A percentile compares a stretch with the other conserved stretches of the same genome.
phyloP scores from a whole-genome alignment of 2,329 filamentous ascomycete species.

The Calonectria pseudoturangicola region DNA sequence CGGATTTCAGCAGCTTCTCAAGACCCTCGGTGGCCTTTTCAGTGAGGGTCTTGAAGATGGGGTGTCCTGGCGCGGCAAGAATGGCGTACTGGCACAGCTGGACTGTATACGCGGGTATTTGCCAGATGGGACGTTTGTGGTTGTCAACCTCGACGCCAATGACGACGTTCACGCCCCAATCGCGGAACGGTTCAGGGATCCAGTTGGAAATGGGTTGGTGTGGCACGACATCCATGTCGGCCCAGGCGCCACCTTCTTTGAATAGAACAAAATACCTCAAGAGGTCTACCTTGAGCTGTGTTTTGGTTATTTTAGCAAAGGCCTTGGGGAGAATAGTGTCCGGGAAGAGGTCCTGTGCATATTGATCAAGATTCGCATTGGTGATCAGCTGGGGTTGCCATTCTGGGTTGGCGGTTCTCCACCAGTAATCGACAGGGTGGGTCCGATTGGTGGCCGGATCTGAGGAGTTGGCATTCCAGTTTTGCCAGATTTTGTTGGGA shows the following conservation, averaged over 20 bases:
- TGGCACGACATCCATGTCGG: slow-evolving; percentile 80
- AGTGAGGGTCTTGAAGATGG: slow-evolving; percentile 79
- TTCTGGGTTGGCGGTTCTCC: slow-evolving; percentile 50
- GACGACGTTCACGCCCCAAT: slow-evolving; percentile 76
- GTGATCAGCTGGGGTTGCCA: slow-evolving; percentile 57
- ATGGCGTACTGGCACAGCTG: slow-evolving; percentile 87
- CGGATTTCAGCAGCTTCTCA: slow-evolving; percentile 45
- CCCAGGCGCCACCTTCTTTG: slow-evolving; percentile 82
- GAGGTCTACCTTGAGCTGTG: slow-evolving; percentile 75
- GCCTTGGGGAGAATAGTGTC: slow-evolving; percentile 74
- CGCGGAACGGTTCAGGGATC: slow-evolving; percentile 72
- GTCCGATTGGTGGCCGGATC: slow-evolving; percentile 53
- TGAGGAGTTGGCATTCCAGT: slow-evolving; percentile 56
- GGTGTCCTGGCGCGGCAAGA: slow-evolving; percentile 82
- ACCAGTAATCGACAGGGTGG: slow-evolving; percentile 54
- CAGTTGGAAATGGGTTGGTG: slow-evolving; percentile 79
- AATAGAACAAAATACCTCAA: slow-evolving; percentile 78
- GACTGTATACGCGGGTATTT: slow-evolving; percentile 80
- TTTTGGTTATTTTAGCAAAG: slow-evolving; percentile 67
- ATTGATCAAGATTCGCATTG: slow-evolving; percentile 53
- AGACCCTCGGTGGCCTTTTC: slow-evolving; percentile 73
- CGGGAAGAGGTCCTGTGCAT: slow-evolving; percentile 76
- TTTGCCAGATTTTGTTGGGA: slow-evolving; percentile 58
- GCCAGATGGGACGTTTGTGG: slow-evolving; percentile 60
- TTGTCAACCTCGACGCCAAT: slow-evolving; percentile 82